Evolutionary conservation across 352 stramenopile species (phyloP).

Genomic region (Globisporangium acanthophoron): DNA sequence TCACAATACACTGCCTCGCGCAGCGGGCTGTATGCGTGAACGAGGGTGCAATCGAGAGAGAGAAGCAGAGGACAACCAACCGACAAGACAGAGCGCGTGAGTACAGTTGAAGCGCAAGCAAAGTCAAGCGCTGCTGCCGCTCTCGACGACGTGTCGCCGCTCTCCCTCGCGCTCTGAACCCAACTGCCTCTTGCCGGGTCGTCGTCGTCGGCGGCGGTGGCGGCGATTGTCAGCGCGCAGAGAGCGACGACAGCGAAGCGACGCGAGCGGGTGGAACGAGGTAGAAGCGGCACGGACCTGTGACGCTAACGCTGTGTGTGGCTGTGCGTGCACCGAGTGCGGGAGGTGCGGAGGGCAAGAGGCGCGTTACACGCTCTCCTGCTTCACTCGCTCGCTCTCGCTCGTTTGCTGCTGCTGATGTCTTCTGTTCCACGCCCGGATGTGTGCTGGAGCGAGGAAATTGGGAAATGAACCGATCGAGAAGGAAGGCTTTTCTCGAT

Average conservation of each 20-base stretch:
- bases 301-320: too few species aligned
- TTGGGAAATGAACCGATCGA: constrained; percentile 33
- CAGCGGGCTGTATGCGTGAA: not conserved
- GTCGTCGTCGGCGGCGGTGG: not conserved
- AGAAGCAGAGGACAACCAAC: not conserved
- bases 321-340: too few species aligned
- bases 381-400: not conserved
- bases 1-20: constrained; percentile 9
- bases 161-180: constrained; percentile 7
- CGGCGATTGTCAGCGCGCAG: not conserved
- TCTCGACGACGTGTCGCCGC: not conserved
- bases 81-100: not conserved
- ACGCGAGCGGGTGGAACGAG: too few species aligned
- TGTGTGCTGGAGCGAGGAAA: constrained; percentile 31
- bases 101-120: not conserved
- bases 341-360: not conserved
- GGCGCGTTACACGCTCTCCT: not conserved
- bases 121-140: not conserved
- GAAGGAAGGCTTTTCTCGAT: not conserved
- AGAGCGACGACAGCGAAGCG: not conserved
- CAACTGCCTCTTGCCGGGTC: constrained; percentile 9
- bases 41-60: not conserved
- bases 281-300: too few species aligned
- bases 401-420: not conserved
- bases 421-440: constrained; percentile 7